These are phyloP conservation scores for Clathrus columnatus DNA, from an alignment of 768 basidiomycete genomes.

Conservation along the genomic window DNA sequence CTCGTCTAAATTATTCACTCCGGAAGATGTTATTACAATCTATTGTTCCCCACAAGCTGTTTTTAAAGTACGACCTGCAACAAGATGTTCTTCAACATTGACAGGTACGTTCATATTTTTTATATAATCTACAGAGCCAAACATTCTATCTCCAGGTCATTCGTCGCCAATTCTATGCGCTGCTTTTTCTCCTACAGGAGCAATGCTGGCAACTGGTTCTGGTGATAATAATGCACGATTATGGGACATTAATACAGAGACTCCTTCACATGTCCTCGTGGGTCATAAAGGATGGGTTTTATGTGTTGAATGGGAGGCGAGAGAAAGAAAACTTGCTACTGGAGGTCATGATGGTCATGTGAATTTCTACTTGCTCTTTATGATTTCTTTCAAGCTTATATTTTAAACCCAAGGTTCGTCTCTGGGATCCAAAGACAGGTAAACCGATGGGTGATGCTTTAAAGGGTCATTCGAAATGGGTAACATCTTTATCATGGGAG, in stretches of 20 bases:
- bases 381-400: background rate
- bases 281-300: slow-evolving; percentile 97
- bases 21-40: slow-evolving; percentile 82
- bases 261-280: slow-evolving; percentile 73
- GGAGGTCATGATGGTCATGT: slow-evolving; percentile 94
- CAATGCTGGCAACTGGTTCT: slow-evolving; percentile 85
- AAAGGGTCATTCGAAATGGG: slow-evolving; percentile 93
- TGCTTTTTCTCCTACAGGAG: slow-evolving; percentile 90
- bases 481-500: slow-evolving; percentile 92
- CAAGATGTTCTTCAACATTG: slow-evolving; percentile 87
- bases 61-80: slow-evolving; percentile 88
- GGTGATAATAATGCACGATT: slow-evolving; percentile 89
- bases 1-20: slow-evolving; percentile 61
- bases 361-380: slow-evolving; percentile 17
- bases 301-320: slow-evolving; percentile 94
- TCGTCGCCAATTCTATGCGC: slow-evolving; percentile 90
- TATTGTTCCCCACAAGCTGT: slow-evolving; percentile 94
- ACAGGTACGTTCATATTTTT: slow-evolving; percentile 44
- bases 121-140: background rate
- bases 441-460: slow-evolving; percentile 82
- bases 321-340: slow-evolving; percentile 84
- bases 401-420: slow-evolving; percentile 40
- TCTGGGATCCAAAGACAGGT: slow-evolving; percentile 93
- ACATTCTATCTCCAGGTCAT: slow-evolving; percentile 49
- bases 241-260: slow-evolving; percentile 92